These are phyloP conservation scores for Neurospora hispaniola DNA, from an alignment of 495 filamentous ascomycete genomes.

Conservation along the genomic window DNA sequence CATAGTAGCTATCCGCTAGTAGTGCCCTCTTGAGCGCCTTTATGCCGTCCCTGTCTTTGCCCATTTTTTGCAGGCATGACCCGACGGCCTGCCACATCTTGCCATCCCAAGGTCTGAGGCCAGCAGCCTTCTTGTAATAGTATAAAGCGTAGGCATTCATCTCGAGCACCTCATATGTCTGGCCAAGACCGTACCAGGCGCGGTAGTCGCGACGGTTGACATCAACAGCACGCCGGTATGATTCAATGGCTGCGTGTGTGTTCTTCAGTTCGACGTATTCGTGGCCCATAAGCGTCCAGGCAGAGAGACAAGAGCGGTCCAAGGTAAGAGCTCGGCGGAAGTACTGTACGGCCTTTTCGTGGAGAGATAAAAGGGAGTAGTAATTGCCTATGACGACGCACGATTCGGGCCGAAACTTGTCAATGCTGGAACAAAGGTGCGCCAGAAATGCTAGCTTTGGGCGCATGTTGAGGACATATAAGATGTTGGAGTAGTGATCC, in stretches of 20 bases:
- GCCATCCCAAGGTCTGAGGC: conserved; percentile 79
- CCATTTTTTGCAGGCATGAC: conserved; percentile 80
- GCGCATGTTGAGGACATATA: conserved; percentile 80
- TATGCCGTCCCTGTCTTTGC: conserved; percentile 72
- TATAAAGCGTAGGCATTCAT: conserved; percentile 95
- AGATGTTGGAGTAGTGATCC: conserved; percentile 92
- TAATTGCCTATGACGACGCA: conserved; percentile 97
- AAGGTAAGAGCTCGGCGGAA: conserved; percentile 94
- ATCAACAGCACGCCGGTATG: conserved; percentile 90
- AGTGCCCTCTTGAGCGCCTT: conserved; percentile 89
- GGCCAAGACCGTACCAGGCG: conserved; percentile 95
- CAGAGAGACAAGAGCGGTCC: conserved; percentile 82
- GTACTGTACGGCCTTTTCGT: conserved; percentile 97
- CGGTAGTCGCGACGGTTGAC: conserved; percentile 95
- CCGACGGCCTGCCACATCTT: conserved; percentile 99
- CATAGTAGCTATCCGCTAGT: conserved; percentile 70
- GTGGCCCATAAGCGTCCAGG: conserved; percentile 99
- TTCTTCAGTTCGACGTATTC: conserved; percentile 99
- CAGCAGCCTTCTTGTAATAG: conserved; percentile 94
- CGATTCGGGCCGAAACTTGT: conserved; percentile 95
- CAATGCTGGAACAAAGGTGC: conserved; percentile 75
- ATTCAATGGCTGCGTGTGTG: conserved; percentile 96
- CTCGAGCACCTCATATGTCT: conserved; percentile 94
- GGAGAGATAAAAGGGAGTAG: conserved; percentile 82
- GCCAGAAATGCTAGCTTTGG: conserved; percentile 89